Percentiles rank a stretch among this genome's conserved stretches.
Evolutionary conservation across 257 asterid species (phyloP).

Genomic region (Solanum raphanifolium): DNA sequence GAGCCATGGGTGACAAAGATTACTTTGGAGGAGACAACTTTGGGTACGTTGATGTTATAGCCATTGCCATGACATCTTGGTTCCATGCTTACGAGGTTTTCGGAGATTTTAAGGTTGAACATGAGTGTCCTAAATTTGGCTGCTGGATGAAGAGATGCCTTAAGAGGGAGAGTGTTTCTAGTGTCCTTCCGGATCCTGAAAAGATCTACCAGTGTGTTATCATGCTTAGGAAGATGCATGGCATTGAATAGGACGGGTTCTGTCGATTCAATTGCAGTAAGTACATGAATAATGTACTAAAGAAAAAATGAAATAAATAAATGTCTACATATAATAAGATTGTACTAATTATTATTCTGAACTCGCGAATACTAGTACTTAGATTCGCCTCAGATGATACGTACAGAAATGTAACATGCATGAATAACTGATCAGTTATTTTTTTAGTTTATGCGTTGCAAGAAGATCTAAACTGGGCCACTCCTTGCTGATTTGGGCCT

Average conservation of each 20-base stretch:
- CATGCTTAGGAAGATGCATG: conserved; percentile 47
- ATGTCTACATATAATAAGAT: background rate
- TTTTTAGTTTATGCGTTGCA: background rate
- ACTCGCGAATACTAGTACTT: background rate
- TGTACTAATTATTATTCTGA: background rate
- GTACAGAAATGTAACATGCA: background rate
- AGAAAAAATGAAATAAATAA: background rate
- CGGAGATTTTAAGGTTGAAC: conserved; percentile 53
- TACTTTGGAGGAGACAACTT: conserved; percentile 55
- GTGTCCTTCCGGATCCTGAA: conserved; percentile 28
- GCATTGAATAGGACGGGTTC: conserved; percentile 23
- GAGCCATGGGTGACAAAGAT: conserved; percentile 48
- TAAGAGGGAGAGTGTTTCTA: conserved; percentile 47
- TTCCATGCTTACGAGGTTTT: conserved; percentile 46
- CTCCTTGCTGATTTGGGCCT: background rate
- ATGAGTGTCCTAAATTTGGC: conserved; percentile 42
- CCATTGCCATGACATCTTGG: conserved; percentile 46
- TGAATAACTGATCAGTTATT: background rate
- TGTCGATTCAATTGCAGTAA: background rate
- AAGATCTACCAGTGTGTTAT: conserved; percentile 41
- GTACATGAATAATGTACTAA: background rate
- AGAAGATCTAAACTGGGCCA: background rate
- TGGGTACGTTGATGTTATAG: conserved; percentile 47
- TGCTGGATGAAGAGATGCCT: conserved; percentile 57
- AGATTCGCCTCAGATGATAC: background rate